These are phyloP conservation scores for Daedaleopsis sinensis DNA, from an alignment of 768 basidiomycete genomes.

Conservation along the genomic window DNA sequence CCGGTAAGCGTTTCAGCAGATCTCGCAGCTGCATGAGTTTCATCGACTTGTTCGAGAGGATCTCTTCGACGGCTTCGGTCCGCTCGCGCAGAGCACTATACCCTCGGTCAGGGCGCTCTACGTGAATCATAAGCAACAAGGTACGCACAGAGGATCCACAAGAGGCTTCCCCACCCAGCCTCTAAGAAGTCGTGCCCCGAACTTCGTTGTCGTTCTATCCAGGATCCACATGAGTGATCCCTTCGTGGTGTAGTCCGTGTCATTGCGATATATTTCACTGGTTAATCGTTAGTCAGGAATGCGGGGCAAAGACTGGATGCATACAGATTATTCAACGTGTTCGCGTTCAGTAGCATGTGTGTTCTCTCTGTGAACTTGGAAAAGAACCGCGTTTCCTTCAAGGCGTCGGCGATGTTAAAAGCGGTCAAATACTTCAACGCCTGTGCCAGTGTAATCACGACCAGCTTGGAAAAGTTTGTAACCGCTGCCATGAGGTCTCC, in stretches of 20 bases:
- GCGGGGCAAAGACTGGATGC: constrained; percentile 21
- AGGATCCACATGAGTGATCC: constrained; percentile 87
- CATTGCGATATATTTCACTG: constrained; percentile 90
- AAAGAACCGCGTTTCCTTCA: constrained; percentile 80
- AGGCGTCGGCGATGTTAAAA: constrained; percentile 79
- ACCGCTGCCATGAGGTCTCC: constrained; percentile 65
- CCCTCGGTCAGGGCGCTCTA: not conserved
- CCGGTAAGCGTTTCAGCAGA: constrained; percentile 76
- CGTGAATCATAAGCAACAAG: not conserved
- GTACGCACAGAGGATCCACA: constrained; percentile 60
- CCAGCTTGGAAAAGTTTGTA: constrained; percentile 67
- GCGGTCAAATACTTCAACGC: constrained; percentile 67
- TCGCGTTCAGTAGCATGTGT: constrained; percentile 88
- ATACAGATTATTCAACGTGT: constrained; percentile 80
- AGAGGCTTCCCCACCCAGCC: constrained; percentile 90
- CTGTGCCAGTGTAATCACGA: constrained; percentile 74
- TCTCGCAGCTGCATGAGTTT: constrained; percentile 68
- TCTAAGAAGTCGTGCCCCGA: constrained; percentile 82
- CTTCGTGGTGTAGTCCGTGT: constrained; percentile 70
- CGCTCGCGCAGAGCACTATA: constrained; percentile 73
- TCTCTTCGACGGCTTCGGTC: constrained; percentile 84
- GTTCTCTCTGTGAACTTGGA: constrained; percentile 71
- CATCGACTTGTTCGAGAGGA: constrained; percentile 61
- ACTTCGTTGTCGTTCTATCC: constrained; percentile 85
- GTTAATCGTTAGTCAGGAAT: not conserved